A percentile compares a stretch with the other conserved stretches of the same genome.
Evolutionary conservation across 441 rosid genomes (phyloP).

Genomic region (Pelargonium australe): DNA sequence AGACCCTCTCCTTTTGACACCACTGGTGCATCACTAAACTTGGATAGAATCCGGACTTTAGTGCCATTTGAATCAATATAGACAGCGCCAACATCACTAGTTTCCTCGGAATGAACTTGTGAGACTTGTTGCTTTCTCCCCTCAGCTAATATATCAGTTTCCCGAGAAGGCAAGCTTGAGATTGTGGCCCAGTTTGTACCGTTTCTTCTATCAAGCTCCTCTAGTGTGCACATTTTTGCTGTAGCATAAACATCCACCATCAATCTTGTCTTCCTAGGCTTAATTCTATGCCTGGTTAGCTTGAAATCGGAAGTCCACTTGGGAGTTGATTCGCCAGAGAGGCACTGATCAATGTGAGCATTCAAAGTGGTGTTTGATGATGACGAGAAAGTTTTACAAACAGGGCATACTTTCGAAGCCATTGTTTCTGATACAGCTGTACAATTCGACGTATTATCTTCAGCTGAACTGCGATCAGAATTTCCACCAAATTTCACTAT

Average conservation of each 20-base stretch:
- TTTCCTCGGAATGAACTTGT: constrained; percentile 36
- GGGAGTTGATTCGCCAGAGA: constrained; percentile 59
- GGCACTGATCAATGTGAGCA: constrained; percentile 99
- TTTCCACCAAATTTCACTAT: constrained; percentile 60
- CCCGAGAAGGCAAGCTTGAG: constrained; percentile 43
- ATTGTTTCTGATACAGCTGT: constrained; percentile 60
- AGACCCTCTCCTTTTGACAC: constrained; percentile 34
- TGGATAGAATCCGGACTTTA: constrained; percentile 72
- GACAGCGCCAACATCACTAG: constrained; percentile 66
- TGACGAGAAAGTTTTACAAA: constrained; percentile 91
- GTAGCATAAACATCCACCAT: constrained; percentile 71
- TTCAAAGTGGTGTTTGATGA: constrained; percentile 94
- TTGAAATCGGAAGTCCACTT: constrained; percentile 55
- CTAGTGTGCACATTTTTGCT: constrained; percentile 64
- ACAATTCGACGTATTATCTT: constrained; percentile 59
- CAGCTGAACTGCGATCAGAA: constrained; percentile 49
- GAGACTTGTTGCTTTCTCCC: constrained; percentile 39
- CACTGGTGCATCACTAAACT: constrained; percentile 32
- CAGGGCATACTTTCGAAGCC: constrained; percentile 95
- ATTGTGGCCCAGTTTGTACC: constrained; percentile 67
- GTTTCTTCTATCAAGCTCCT: constrained; percentile 86
- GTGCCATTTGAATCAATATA: constrained; percentile 81
- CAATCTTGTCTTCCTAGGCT: constrained; percentile 64
- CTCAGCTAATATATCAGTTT: constrained; percentile 34
- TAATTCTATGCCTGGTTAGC: constrained; percentile 55